Percentiles rank a stretch among this genome's conserved stretches.
Evolutionary conservation across 176 grass and related monocot genomes (phyloP).

Genomic region (Musa beccarii): DNA sequence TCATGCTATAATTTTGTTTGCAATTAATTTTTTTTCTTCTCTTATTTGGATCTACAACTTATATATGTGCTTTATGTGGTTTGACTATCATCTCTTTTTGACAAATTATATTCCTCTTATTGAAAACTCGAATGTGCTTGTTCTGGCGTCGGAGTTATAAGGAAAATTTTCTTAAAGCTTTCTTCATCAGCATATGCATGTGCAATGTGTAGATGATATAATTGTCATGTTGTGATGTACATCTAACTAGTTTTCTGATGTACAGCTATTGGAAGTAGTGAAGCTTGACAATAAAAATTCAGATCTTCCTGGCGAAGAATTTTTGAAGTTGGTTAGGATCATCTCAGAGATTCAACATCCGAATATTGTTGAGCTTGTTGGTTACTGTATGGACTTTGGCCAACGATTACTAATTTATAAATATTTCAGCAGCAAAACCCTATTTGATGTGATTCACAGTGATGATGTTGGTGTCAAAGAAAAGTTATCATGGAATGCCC

Average conservation of each 20-base stretch:
- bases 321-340: constrained; percentile 47
- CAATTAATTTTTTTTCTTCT: too few relatives aligned
- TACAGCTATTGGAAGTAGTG: constrained; percentile 42
- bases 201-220: background rate
- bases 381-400: constrained; percentile 71
- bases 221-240: background rate
- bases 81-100: too few relatives aligned
- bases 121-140: too few relatives aligned
- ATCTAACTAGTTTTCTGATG: background rate
- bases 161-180: too few relatives aligned
- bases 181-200: background rate
- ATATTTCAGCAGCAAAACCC: constrained; percentile 66
- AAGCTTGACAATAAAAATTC: constrained; percentile 23
- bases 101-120: too few relatives aligned
- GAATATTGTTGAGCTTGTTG: constrained; percentile 75
- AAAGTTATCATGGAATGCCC: constrained; percentile 50
- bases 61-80: too few relatives aligned
- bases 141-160: too few relatives aligned
- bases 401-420: constrained; percentile 80
- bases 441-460: constrained; percentile 59
- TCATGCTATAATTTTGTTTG: too few relatives aligned
- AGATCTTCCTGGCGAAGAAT: constrained; percentile 42
- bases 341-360: constrained; percentile 69
- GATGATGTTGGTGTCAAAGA: constrained; percentile 29
- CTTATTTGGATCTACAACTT: background rate